Conservation (phyloP, 2,329 filamentous ascomycete genomes). For the Colletotrichum tanaceti region DNA sequence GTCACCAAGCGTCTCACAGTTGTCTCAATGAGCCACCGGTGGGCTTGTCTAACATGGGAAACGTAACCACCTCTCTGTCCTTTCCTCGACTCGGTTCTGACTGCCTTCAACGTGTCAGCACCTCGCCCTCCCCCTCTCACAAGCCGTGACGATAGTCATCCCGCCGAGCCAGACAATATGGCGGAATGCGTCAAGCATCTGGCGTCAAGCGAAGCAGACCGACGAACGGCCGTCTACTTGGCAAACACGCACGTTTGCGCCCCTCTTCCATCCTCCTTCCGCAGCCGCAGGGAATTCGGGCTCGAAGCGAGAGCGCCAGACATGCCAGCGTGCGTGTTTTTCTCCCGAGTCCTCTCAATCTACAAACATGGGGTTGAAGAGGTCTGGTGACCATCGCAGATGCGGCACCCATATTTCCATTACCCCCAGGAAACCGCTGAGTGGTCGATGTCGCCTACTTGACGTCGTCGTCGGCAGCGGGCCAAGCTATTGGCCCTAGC, state of each 20-base stretch:
- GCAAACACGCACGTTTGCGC: constrained; percentile 28
- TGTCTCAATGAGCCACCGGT: neutral
- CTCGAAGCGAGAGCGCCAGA: neutral
- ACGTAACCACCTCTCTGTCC: neutral
- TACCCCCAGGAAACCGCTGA: constrained; percentile 40
- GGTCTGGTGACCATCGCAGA: constrained; percentile 35
- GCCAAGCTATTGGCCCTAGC: constrained; percentile 16
- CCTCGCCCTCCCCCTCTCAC: neutral
- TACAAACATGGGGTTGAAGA: constrained; percentile 20
- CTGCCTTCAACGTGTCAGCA: neutral
- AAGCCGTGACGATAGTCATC: neutral
- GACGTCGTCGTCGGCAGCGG: constrained; percentile 30
- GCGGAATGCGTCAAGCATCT: constrained; percentile 20
- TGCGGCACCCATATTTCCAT: constrained; percentile 36
- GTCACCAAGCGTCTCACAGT: neutral
- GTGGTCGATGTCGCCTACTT: constrained; percentile 26
- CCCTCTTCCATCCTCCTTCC: neutral
- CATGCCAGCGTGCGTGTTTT: neutral
- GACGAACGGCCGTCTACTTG: constrained; percentile 4
- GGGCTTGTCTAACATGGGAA: neutral
- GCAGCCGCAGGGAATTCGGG: neutral
- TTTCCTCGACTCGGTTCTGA: neutral
- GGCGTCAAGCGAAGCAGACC: constrained; percentile 11
- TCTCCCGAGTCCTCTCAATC: constrained; percentile 11
- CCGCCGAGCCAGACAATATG: neutral